Conservation (phyloP, 768 basidiomycete species). For the Coprinopsis strossmayeri region DNA sequence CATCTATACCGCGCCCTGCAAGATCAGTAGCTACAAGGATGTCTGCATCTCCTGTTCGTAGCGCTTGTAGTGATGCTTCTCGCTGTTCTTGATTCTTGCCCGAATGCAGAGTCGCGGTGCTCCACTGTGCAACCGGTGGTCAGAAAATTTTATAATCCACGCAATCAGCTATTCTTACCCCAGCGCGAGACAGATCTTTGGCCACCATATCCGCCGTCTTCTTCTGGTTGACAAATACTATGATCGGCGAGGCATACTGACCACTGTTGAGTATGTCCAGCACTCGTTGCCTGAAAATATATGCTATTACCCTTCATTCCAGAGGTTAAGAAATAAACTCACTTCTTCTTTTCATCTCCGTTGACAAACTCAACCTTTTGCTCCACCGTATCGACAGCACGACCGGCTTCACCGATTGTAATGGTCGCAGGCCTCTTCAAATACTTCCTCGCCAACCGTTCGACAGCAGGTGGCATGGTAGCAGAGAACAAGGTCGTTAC, state of each 20-base stretch:
- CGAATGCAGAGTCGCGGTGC: slow-evolving; percentile 86
- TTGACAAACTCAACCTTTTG: slow-evolving; percentile 90
- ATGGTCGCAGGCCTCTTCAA: slow-evolving; percentile 89
- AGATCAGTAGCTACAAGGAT: slow-evolving; percentile 96
- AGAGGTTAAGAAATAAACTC: no score
- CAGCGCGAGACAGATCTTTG: slow-evolving; percentile 85
- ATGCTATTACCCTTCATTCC: no score
- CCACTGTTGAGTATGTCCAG: slow-evolving; percentile 91
- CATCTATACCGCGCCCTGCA: slow-evolving; percentile 98
- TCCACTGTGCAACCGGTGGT: slow-evolving; percentile 52
- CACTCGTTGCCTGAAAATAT: slow-evolving; percentile 66
- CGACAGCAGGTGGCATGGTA: slow-evolving; percentile 97
- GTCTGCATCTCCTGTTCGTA: slow-evolving; percentile 82
- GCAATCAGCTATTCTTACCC: slow-evolving; percentile 45
- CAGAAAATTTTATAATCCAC: slow-evolving; percentile 5
- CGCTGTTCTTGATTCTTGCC: slow-evolving; percentile 98
- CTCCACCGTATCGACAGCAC: slow-evolving; percentile 97
- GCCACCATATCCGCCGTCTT: slow-evolving; percentile 98
- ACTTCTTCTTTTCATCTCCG: slow-evolving; percentile 98
- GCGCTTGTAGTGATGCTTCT: slow-evolving; percentile 81
- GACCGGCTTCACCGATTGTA: slow-evolving; percentile 96
- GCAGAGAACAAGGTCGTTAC: slow-evolving; percentile 98
- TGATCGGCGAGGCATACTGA: slow-evolving; percentile 83
- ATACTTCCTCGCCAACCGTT: slow-evolving; percentile 91
- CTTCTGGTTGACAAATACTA: slow-evolving; percentile 99